Evolutionary conservation across 164 flowering plant species (phyloP).

Genomic region (Akebia trifoliata): DNA sequence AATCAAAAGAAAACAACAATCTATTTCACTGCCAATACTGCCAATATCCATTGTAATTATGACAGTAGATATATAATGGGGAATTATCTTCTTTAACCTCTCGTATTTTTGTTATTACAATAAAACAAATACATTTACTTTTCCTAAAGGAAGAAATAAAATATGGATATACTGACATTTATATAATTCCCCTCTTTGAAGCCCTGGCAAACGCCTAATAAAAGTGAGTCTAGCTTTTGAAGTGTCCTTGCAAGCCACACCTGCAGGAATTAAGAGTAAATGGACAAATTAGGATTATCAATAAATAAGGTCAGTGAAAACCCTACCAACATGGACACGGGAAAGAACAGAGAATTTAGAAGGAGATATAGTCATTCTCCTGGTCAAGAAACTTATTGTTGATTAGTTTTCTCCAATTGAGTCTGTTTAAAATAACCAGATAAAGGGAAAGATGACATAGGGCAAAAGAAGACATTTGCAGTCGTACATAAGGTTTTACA

Average conservation of each 20-base stretch:
- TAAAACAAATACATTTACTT: too few species aligned
- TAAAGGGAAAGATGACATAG: background rate
- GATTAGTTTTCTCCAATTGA: background rate
- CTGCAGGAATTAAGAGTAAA: constrained; percentile 36
- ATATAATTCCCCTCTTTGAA: constrained; percentile 73
- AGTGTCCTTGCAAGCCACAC: constrained; percentile 91
- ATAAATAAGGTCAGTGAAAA: background rate
- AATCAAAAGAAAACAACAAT: too few species aligned
- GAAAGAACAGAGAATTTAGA: background rate
- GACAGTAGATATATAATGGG: too few species aligned
- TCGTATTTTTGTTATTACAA: too few species aligned
- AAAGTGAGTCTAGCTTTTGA: constrained; percentile 84
- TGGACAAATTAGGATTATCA: background rate
- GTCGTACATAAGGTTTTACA: too few species aligned
- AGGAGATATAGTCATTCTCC: background rate
- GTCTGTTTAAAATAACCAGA: background rate
- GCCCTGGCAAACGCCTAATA: constrained; percentile 88
- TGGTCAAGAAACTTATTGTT: constrained; percentile 1
- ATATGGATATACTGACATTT: constrained; percentile 50
- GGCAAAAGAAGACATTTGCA: too few species aligned
- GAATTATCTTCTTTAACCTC: too few species aligned
- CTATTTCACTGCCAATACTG: too few species aligned
- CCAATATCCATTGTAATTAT: too few species aligned
- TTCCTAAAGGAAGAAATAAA: constrained; percentile 9
- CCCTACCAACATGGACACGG: background rate